phyloP scores from a whole-genome alignment of 306 rosid genomes.

The Amphicarpaea edgeworthii region DNA sequence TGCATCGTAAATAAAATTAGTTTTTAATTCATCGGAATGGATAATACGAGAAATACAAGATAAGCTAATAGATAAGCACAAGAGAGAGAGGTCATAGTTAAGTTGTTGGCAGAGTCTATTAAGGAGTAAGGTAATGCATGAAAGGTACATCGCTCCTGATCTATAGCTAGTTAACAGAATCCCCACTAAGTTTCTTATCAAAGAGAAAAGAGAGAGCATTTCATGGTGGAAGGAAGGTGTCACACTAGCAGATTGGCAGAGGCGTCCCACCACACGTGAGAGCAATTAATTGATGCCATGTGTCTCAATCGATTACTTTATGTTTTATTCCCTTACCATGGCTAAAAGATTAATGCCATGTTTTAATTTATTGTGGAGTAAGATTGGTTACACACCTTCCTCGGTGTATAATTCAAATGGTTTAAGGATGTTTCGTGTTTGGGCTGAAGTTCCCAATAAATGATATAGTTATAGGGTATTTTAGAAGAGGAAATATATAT shows the following conservation, averaged over 20 bases:
- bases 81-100: not conserved
- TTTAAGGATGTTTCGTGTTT: too few species aligned
- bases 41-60: not conserved
- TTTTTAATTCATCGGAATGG: too few species aligned
- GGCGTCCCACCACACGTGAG: constrained; percentile 56
- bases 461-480: too few species aligned
- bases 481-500: too few species aligned
- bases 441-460: too few species aligned
- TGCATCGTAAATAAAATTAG: too few species aligned
- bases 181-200: constrained; percentile 44
- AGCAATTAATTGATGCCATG: constrained; percentile 44
- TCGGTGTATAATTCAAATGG: too few species aligned
- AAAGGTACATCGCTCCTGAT: constrained; percentile 37
- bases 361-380: not conserved
- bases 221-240: constrained; percentile 47
- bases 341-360: not conserved
- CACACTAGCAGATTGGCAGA: constrained; percentile 43
- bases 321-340: constrained; percentile 8
- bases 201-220: constrained; percentile 43
- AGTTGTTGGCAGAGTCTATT: not conserved
- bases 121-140: not conserved
- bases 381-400: not conserved
- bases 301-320: constrained; percentile 40
- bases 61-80: not conserved
- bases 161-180: constrained; percentile 32